These are phyloP conservation scores for Boletus sp. DNA, from an alignment of 768 basidiomycete genomes.

Conservation along the genomic window DNA sequence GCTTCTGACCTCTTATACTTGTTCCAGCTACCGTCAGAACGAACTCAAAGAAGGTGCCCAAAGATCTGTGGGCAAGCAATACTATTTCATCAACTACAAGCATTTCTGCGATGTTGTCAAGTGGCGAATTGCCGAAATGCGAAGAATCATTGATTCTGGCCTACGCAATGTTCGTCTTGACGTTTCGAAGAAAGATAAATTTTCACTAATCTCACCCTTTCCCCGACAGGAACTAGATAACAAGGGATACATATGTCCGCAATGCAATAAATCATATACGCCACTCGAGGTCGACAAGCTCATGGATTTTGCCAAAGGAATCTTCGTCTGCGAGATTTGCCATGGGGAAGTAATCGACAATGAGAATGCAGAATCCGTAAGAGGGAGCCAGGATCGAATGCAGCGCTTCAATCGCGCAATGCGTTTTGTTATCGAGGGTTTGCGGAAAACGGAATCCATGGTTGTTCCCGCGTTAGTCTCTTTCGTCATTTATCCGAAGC, in stretches of 20 bases:
- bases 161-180: constrained; percentile 72
- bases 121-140: constrained; percentile 94
- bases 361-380: constrained; percentile 82
- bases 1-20: neutral
- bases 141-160: constrained; percentile 82
- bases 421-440: constrained; percentile 79
- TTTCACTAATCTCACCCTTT: neutral
- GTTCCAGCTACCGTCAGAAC: constrained; percentile 77
- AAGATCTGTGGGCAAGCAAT: constrained; percentile 84
- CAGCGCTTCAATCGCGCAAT: constrained; percentile 92
- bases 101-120: constrained; percentile 97
- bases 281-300: constrained; percentile 84
- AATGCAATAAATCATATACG: constrained; percentile 80
- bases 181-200: neutral
- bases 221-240: constrained; percentile 82
- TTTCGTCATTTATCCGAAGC: neutral
- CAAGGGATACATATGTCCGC: constrained; percentile 95
- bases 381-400: constrained; percentile 91
- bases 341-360: constrained; percentile 86
- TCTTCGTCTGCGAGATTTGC: constrained; percentile 87
- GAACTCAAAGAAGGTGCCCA: constrained; percentile 89
- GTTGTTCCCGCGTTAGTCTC: constrained; percentile 71
- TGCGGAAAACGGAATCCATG: constrained; percentile 89
- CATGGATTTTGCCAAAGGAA: constrained; percentile 64
- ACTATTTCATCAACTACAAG: constrained; percentile 96